A percentile compares a stretch with the other conserved stretches of the same genome.
Conservation (phyloP, 75 land plant genomes). For the Cupressus sempervirens region DNA sequence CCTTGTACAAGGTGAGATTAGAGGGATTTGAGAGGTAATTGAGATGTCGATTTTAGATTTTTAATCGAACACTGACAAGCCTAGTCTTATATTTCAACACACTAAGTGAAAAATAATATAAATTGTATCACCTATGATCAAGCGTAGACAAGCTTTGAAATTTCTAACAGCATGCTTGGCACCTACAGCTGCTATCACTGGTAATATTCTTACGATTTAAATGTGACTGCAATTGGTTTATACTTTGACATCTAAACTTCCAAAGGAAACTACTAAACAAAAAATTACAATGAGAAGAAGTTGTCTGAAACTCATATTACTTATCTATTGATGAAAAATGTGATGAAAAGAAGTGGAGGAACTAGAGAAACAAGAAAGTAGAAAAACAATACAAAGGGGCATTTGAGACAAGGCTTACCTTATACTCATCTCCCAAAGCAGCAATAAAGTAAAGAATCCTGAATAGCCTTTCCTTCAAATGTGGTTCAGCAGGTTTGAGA, state of each 20-base stretch:
- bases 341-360: not conserved
- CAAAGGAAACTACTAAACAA: not conserved
- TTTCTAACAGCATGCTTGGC: not conserved
- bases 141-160: not conserved
- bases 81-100: not conserved
- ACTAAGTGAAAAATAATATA: not conserved
- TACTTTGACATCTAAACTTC: not conserved
- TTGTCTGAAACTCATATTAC: not conserved
- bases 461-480: constrained; percentile 16
- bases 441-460: constrained; percentile 15
- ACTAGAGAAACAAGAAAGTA: not conserved
- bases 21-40: not conserved
- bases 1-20: constrained; percentile 1
- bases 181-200: not conserved
- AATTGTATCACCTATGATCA: not conserved
- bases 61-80: not conserved
- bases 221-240: not conserved
- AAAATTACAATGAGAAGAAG: not conserved
- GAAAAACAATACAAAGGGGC: not conserved
- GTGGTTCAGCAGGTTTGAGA: constrained; percentile 16
- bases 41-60: not conserved
- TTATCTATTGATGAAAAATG: not conserved
- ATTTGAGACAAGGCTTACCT: constrained; percentile 12
- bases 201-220: not conserved
- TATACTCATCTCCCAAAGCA: constrained; percentile 20